Evolutionary conservation across 1,284 basidiomycete species (phyloP), one percentile per base, ranked within the genome.

Genomic region (Cryptococcus jaspeensis): DNA sequence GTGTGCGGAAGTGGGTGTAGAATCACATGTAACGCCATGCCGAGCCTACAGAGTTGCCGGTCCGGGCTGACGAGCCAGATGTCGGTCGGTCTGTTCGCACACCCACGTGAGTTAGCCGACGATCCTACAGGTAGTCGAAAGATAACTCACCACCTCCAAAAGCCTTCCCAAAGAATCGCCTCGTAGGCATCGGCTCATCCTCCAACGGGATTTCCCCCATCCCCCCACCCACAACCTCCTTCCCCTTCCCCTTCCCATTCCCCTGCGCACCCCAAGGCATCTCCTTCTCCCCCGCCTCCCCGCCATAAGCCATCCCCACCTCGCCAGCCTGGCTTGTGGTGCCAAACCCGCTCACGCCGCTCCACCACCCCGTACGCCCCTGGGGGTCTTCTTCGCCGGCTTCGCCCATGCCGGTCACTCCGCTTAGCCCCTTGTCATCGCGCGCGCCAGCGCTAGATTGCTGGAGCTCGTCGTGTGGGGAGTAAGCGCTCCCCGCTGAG

Each of bases 11-110:
- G 28, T 32, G 28, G 28, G 28, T 32, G 9, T 32, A 15, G 9
- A n/a, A 45, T 48, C 50, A 58, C 50, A 52, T 55, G 39, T 52
- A 55, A 6, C 50, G 20, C 54, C 55, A 53, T 16, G 48, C 58
- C 37, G 58, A 56, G n/a, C 58, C 54, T 23, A 53, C 47, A 20
- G 54, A 56, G 20, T 60, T 56, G 25, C 36, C 46, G 2, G 53
- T 51, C 16, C 46, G 37, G 3, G 51, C 40, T 12, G 58, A 55
- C 28, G 50, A 41, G 20, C 39, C 44, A 11, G 58, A 55, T 20
- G 35, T 36, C 16, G 50, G 58, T 13, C 55, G 55, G 28, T 40
- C 55, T 57, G n/a, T n/a, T n/a, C n/a, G 36, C 35, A 16, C 32
- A 50, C 25, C 4, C 5, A n/a, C n/a, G n/a, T n/a, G n/a, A n/a